phyloP scores from a whole-genome alignment of 1,139 yeast species.

The Scheffersomyces cryptocercus region DNA sequence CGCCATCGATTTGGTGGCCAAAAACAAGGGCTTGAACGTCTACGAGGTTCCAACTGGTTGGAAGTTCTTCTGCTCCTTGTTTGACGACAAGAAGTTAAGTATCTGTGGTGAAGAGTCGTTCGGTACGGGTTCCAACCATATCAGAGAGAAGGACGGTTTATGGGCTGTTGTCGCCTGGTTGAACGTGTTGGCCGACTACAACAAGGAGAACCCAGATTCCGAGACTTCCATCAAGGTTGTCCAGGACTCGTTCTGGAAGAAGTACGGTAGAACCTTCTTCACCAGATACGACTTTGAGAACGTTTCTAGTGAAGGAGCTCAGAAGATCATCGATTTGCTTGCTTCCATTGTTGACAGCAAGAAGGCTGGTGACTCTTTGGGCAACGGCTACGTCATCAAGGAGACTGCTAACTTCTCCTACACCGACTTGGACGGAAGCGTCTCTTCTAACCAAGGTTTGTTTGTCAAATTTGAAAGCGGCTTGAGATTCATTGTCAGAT shows the following conservation, averaged over 20 bases:
- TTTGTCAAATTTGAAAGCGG: conserved; percentile 82
- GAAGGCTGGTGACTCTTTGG: conserved; percentile 44
- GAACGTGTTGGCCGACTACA: conserved; percentile 85
- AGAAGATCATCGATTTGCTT: conserved; percentile 62
- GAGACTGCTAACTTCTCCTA: conserved; percentile 90
- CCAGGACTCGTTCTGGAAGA: conserved; percentile 84
- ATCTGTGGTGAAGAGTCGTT: conserved; percentile 98
- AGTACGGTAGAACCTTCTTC: conserved; percentile 96
- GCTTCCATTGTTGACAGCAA: conserved; percentile 33
- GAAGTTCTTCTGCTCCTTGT: conserved; percentile 95
- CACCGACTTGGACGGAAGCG: conserved; percentile 93
- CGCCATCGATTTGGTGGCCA: conserved; percentile 91
- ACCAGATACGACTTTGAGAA: conserved; percentile 95
- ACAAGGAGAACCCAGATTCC: conserved; percentile 57
- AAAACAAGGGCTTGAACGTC: conserved; percentile 66
- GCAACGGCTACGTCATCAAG: conserved; percentile 52
- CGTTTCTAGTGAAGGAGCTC: conserved; percentile 75
- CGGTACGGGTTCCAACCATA: conserved; percentile 97
- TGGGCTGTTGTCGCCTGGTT: conserved; percentile 99
- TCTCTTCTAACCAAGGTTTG: conserved; percentile 89
- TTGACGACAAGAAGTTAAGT: conserved; percentile 88
- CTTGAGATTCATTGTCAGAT: conserved; percentile 82
- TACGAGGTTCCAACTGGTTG: conserved; percentile 99
- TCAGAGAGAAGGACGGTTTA: conserved; percentile 95
- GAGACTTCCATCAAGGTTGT: conserved; percentile 71